These are phyloP conservation scores for Colletotrichum kahawae DNA, from an alignment of 2,329 filamentous ascomycete species.

Conservation along the genomic window DNA sequence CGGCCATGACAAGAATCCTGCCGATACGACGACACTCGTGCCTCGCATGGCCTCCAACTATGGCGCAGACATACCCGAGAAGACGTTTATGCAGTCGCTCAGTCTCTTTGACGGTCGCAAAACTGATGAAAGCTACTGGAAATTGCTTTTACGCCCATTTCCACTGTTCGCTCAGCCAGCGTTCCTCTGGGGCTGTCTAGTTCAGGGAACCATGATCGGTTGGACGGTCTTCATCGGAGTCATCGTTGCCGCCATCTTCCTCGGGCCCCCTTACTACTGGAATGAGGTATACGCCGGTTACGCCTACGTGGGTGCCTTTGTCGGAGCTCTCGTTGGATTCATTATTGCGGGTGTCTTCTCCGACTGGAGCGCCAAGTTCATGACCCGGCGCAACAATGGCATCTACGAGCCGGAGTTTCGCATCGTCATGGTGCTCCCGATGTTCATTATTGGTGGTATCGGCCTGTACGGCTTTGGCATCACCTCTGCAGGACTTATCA, in stretches of 20 bases:
- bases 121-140: constrained; percentile 75
- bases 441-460: constrained; percentile 76
- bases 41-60: neutral
- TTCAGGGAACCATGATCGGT: constrained; percentile 89
- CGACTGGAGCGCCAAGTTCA: constrained; percentile 71
- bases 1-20: neutral
- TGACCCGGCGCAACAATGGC: constrained; percentile 79
- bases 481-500: constrained; percentile 65
- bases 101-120: constrained; percentile 82
- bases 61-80: constrained; percentile 45
- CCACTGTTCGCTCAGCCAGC: constrained; percentile 85
- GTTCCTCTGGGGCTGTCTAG: constrained; percentile 79
- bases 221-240: constrained; percentile 95
- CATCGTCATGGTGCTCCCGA: constrained; percentile 81
- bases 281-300: constrained; percentile 83
- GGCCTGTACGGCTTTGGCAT: constrained; percentile 87
- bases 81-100: constrained; percentile 65
- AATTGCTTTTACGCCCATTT: constrained; percentile 73
- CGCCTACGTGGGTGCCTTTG: constrained; percentile 83
- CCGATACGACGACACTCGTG: neutral
- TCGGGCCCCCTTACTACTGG: constrained; percentile 83
- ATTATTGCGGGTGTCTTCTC: constrained; percentile 74
- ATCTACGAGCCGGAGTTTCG: constrained; percentile 93
- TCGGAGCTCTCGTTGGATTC: constrained; percentile 83
- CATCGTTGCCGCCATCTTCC: constrained; percentile 80